Evolutionary conservation across 345 rosid species (phyloP).

Genomic region (Gossypium raimondii): DNA sequence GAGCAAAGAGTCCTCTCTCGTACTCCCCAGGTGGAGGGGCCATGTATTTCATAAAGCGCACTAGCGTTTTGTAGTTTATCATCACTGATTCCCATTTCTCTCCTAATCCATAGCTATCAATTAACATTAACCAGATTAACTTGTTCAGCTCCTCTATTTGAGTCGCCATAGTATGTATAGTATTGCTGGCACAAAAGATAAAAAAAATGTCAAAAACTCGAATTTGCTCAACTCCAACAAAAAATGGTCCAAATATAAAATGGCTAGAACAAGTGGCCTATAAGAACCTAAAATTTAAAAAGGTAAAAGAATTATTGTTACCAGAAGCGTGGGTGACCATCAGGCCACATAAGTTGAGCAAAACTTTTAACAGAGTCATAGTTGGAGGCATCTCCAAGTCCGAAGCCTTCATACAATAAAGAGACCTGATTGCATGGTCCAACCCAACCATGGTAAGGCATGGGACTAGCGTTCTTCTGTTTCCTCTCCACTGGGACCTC

Average conservation of each 20-base stretch:
- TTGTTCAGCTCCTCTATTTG: constrained; percentile 14
- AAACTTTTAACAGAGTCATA: constrained; percentile 7
- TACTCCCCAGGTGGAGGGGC: too few relatives aligned
- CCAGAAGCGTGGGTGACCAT: constrained; percentile 9
- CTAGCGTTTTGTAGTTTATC: too few relatives aligned
- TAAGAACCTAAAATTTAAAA: too few relatives aligned
- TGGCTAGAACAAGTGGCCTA: too few relatives aligned
- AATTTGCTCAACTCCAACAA: too few relatives aligned
- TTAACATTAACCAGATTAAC: not conserved
- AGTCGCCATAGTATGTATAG: not conserved
- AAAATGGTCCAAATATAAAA: too few relatives aligned
- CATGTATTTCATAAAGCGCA: too few relatives aligned
- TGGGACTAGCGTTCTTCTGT: constrained; percentile 3
- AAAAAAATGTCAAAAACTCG: too few relatives aligned
- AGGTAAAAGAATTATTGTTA: not conserved
- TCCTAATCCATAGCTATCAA: too few relatives aligned
- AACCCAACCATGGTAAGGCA: constrained; percentile 17
- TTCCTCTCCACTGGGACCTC: constrained; percentile 15
- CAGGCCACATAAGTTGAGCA: constrained; percentile 12
- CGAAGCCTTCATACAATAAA: constrained; percentile 12
- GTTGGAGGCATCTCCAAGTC: constrained; percentile 19
- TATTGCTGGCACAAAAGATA: not conserved
- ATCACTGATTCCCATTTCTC: too few relatives aligned
- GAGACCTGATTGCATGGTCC: not conserved
- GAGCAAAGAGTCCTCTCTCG: too few relatives aligned